Conservation (phyloP, 805 yeast genomes). For the Pichia rugopelliculosa region DNA sequence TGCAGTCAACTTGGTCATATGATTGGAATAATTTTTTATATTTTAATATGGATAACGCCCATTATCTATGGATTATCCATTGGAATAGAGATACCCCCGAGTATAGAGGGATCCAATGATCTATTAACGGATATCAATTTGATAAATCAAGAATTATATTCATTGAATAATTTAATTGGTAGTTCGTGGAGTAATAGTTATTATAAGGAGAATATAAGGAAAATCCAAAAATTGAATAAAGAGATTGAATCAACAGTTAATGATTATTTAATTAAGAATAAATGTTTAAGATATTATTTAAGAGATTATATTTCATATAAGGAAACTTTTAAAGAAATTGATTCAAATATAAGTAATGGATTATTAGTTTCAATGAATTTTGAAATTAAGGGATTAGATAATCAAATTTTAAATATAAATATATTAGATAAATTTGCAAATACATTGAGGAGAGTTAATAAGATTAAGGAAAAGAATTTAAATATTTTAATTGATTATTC, state of each 20-base stretch:
- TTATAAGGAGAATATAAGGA: not conserved
- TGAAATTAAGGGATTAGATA: conserved; percentile 10
- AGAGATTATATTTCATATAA: conserved; percentile 9
- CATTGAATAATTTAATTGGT: not conserved
- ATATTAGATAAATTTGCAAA: conserved; percentile 24
- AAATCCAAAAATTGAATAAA: not conserved
- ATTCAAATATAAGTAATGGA: not conserved
- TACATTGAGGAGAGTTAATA: conserved; percentile 21
- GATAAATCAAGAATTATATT: conserved; percentile 6
- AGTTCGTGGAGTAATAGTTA: not conserved
- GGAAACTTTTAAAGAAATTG: not conserved
- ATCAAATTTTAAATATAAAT: conserved; percentile 20
- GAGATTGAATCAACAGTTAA: not conserved
- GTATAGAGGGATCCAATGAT: not conserved
- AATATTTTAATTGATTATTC: conserved; percentile 23
- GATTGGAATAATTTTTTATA: conserved; percentile 1
- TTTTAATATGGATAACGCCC: not conserved
- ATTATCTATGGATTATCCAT: not conserved
- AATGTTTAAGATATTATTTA: conserved; percentile 15
- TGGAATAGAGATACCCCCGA: conserved; percentile 6
- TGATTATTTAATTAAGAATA: conserved; percentile 7
- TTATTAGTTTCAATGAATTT: conserved; percentile 20
- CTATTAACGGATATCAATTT: conserved; percentile 2
- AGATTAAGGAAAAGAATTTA: conserved; percentile 11
- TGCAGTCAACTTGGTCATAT: too few species aligned